phyloP scores from a whole-genome alignment of 805 yeast genomes.

The Pichia gijzeniarum region DNA sequence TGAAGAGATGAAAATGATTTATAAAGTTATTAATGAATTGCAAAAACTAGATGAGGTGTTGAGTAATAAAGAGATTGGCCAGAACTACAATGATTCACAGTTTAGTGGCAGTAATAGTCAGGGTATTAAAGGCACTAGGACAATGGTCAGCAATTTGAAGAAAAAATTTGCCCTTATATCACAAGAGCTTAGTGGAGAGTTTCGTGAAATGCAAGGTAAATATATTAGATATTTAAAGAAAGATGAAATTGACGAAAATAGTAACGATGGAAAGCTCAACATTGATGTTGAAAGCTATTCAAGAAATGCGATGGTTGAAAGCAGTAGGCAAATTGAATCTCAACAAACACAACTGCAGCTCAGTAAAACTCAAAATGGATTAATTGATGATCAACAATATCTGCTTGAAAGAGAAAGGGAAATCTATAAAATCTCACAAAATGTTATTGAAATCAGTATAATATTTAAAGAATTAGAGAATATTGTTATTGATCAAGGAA shows the following conservation, averaged over 20 bases:
- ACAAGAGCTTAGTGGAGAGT: constrained; percentile 69
- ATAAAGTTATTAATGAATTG: constrained; percentile 65
- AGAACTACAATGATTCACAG: neutral
- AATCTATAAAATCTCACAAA: constrained; percentile 85
- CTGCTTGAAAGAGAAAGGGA: constrained; percentile 80
- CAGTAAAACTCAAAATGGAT: constrained; percentile 30
- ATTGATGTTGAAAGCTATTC: constrained; percentile 43
- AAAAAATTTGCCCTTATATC: constrained; percentile 79
- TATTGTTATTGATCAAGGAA: constrained; percentile 92
- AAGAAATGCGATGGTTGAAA: constrained; percentile 41
- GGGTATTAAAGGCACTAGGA: constrained; percentile 13
- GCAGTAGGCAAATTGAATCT: constrained; percentile 37
- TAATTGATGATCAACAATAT: constrained; percentile 67
- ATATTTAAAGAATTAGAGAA: constrained; percentile 91
- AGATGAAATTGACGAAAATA: constrained; percentile 42
- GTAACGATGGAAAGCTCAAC: constrained; percentile 14
- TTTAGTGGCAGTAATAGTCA: constrained; percentile 5
- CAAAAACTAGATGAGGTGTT: constrained; percentile 27
- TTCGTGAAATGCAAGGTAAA: constrained; percentile 82
- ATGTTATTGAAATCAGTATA: constrained; percentile 87
- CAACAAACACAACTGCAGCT: constrained; percentile 30
- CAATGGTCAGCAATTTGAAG: constrained; percentile 72
- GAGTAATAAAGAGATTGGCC: neutral
- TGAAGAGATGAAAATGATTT: constrained; percentile 70
- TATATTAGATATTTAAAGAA: constrained; percentile 79